phyloP scores from a whole-genome alignment of 306 rosid species.

The Inga oerstediana region DNA sequence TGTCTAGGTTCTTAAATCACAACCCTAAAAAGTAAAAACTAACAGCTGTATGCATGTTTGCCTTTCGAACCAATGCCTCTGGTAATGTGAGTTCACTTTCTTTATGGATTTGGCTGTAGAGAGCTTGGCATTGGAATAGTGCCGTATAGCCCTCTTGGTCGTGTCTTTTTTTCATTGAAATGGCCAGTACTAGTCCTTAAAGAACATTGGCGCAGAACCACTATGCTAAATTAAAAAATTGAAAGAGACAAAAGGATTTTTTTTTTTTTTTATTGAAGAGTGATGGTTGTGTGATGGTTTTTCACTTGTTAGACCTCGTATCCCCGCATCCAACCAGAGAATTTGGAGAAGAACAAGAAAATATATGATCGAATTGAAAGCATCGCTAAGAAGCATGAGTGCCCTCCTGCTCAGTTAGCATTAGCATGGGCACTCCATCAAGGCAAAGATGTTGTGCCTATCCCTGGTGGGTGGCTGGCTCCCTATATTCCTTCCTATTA shows the following conservation, averaged over 20 bases:
- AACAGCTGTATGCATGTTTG: too few relatives aligned
- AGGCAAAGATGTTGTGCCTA: slow-evolving; percentile 63
- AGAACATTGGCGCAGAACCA: neutral
- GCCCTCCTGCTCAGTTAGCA: slow-evolving; percentile 66
- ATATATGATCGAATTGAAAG: slow-evolving; percentile 52
- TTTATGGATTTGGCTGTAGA: slow-evolving; percentile 35
- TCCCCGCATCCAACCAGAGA: slow-evolving; percentile 64
- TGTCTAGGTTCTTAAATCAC: neutral
- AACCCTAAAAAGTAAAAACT: neutral
- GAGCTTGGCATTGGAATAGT: slow-evolving; percentile 85
- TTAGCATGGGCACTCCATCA: slow-evolving; percentile 72
- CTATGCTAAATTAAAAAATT: neutral
- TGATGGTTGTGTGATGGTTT: neutral
- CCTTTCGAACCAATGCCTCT: neutral
- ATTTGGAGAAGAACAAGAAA: slow-evolving; percentile 51
- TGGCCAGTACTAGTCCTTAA: neutral
- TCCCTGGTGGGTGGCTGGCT: slow-evolving; percentile 39
- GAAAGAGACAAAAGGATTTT: neutral
- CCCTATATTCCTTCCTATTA: neutral
- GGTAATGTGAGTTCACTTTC: neutral
- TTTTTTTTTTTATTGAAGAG: neutral
- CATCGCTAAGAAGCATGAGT: slow-evolving; percentile 52
- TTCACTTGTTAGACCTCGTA: slow-evolving; percentile 26
- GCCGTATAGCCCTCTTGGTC: slow-evolving; percentile 88
- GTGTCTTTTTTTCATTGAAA: slow-evolving; percentile 57